phyloP scores from a whole-genome alignment of 306 rosid genomes.

The Begonia loranthoides region DNA sequence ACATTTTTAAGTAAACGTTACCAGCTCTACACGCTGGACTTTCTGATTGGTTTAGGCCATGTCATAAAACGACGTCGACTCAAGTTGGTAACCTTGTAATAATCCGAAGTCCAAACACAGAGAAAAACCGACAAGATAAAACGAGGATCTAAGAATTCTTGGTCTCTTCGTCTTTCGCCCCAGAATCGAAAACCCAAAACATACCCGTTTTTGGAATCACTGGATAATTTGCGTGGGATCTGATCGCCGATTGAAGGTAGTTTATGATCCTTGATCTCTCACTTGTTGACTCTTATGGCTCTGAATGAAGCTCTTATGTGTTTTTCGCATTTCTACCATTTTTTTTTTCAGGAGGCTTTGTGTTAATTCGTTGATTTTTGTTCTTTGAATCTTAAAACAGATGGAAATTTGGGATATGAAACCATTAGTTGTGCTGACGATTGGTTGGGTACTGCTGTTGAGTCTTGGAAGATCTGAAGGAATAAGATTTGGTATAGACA shows the following conservation, averaged over 20 bases:
- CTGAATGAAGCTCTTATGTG: too few species aligned
- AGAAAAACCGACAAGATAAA: neutral
- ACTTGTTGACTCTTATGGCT: neutral
- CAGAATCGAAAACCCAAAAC: neutral
- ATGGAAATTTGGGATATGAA: slow-evolving; percentile 18
- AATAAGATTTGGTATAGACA: slow-evolving; percentile 69
- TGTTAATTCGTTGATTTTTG: slow-evolving; percentile 1
- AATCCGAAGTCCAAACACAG: neutral
- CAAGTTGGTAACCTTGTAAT: neutral
- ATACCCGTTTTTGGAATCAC: neutral
- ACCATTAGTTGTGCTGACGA: slow-evolving; percentile 18
- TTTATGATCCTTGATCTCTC: neutral
- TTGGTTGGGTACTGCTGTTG: slow-evolving; percentile 19
- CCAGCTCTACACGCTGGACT: neutral
- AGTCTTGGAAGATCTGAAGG: slow-evolving; percentile 34
- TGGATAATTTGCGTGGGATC: neutral
- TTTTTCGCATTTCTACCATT: neutral
- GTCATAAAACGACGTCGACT: neutral
- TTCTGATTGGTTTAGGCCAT: neutral
- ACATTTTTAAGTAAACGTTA: too few species aligned
- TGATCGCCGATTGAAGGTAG: neutral
- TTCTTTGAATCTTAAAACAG: neutral
- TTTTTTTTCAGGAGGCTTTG: slow-evolving; percentile 19
- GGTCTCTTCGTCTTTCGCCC: neutral
- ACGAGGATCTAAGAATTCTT: neutral